phyloP scores from a whole-genome alignment of 495 filamentous ascomycete species.

The Xylaria intraflava region DNA sequence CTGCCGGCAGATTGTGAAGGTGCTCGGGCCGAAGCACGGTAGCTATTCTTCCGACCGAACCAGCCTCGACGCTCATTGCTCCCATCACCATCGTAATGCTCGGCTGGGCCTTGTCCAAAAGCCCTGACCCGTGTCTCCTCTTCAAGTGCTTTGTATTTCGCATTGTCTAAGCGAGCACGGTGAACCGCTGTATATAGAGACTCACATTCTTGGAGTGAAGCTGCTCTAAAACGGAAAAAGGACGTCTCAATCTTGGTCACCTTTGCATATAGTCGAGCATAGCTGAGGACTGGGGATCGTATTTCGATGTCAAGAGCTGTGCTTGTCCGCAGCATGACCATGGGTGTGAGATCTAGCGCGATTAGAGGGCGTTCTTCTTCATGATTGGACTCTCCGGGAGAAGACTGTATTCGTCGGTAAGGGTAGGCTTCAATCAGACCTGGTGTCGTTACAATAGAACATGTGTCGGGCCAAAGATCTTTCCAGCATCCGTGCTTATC shows the following conservation, averaged over 20 bases:
- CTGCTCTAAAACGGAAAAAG: conserved; percentile 67
- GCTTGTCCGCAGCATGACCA: conserved; percentile 79
- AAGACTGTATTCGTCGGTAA: conserved; percentile 44
- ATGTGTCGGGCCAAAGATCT: conserved; percentile 64
- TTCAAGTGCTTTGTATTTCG: conserved; percentile 79
- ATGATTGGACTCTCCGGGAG: conserved; percentile 12
- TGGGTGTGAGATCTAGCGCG: conserved; percentile 75
- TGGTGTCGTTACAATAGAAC: conserved; percentile 72
- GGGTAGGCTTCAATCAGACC: conserved; percentile 82
- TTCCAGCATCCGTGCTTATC: conserved; percentile 73
- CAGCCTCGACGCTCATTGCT: conserved; percentile 40
- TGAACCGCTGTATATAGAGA: conserved; percentile 78
- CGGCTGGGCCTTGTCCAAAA: conserved; percentile 37
- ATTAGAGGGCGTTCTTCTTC: conserved; percentile 56
- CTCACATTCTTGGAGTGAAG: conserved; percentile 68
- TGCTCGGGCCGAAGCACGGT: conserved; percentile 48
- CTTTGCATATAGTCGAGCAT: conserved; percentile 59
- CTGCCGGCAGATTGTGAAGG: conserved; percentile 40
- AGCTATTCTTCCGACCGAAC: conserved; percentile 56
- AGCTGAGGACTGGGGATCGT: conserved; percentile 58
- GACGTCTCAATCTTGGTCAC: conserved; percentile 63
- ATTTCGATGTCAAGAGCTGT: conserved; percentile 93
- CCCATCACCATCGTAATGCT: conserved; percentile 33
- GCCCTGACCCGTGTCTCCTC: conserved; percentile 45
- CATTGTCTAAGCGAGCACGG: conserved; percentile 74